Percentiles rank a stretch among this genome's conserved stretches.
These are phyloP conservation scores for Chloris gayana DNA, from an alignment of 176 grass and related monocot species.

Conservation along the genomic window DNA sequence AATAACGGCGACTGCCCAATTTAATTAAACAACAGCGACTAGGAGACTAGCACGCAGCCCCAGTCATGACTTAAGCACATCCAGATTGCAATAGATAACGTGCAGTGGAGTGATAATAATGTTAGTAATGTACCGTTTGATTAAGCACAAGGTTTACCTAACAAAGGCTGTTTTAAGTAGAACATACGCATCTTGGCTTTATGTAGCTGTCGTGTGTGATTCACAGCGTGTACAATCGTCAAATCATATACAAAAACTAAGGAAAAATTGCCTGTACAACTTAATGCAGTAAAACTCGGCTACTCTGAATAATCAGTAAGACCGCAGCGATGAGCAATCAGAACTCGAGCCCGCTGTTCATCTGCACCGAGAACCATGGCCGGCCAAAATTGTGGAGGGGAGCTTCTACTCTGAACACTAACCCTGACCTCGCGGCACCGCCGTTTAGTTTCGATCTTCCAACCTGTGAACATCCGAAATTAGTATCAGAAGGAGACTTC, in stretches of 20 bases:
- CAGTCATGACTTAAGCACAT: neutral
- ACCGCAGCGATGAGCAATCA: constrained; percentile 26
- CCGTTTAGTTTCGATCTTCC: constrained; percentile 67
- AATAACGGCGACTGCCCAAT: neutral
- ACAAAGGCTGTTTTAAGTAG: neutral
- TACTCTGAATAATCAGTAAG: neutral
- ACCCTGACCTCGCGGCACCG: constrained; percentile 38
- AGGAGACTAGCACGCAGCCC: neutral
- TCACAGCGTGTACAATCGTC: neutral
- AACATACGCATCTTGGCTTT: neutral
- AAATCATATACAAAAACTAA: constrained; percentile 4
- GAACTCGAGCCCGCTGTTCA: constrained; percentile 75
- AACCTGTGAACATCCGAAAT: constrained; percentile 21
- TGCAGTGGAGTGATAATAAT: neutral
- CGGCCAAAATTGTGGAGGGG: constrained; percentile 44
- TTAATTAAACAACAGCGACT: neutral
- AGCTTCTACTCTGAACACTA: constrained; percentile 58
- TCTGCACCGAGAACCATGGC: constrained; percentile 63
- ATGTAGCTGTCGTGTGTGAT: neutral
- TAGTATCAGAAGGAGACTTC: neutral
- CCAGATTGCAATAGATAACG: neutral
- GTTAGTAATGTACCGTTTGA: too few species aligned
- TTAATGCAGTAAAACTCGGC: neutral
- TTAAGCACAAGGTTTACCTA: neutral
- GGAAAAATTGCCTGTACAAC: constrained; percentile 11